These are phyloP conservation scores for Kickxella alabastrina DNA, from an alignment of 192 early-diverging fungal species.

Conservation along the genomic window DNA sequence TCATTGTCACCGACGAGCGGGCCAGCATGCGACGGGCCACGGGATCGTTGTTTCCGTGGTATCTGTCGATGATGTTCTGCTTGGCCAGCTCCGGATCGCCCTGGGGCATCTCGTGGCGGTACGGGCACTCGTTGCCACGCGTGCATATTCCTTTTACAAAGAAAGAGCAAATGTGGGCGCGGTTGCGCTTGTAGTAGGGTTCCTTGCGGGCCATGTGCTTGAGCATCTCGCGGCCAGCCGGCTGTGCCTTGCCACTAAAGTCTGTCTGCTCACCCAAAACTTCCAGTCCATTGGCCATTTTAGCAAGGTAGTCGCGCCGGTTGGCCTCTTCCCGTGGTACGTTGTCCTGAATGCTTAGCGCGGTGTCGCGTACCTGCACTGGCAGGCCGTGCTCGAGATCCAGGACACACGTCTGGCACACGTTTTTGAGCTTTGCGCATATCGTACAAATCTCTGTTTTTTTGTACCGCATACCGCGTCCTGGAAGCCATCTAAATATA, in stretches of 20 bases:
- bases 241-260: conserved; percentile 34
- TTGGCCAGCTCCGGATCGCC: conserved; percentile 76
- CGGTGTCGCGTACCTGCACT: conserved; percentile 88
- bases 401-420: conserved; percentile 94
- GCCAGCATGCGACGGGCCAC: conserved; percentile 83
- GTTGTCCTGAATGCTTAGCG: conserved; percentile 67
- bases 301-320: conserved; percentile 81
- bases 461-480: conserved; percentile 91
- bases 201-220: conserved; percentile 82
- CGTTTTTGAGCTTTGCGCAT: conserved; percentile 97
- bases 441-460: conserved; percentile 98
- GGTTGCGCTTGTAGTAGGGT: conserved; percentile 89
- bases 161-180: conserved; percentile 92
- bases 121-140: conserved; percentile 92
- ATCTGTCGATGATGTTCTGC: conserved; percentile 94
- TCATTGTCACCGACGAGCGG: conserved; percentile 52
- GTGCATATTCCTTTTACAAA: conserved; percentile 94
- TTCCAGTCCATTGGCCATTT: conserved; percentile 56
- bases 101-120: conserved; percentile 87
- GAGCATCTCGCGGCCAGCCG: conserved; percentile 56
- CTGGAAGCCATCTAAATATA: conserved; percentile 95
- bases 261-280: conserved; percentile 18
- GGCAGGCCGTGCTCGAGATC: conserved; percentile 95
- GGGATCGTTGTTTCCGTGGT: conserved; percentile 92
- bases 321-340: conserved; percentile 86